phyloP scores from a whole-genome alignment of 768 basidiomycete genomes.

The Mycena pura region DNA sequence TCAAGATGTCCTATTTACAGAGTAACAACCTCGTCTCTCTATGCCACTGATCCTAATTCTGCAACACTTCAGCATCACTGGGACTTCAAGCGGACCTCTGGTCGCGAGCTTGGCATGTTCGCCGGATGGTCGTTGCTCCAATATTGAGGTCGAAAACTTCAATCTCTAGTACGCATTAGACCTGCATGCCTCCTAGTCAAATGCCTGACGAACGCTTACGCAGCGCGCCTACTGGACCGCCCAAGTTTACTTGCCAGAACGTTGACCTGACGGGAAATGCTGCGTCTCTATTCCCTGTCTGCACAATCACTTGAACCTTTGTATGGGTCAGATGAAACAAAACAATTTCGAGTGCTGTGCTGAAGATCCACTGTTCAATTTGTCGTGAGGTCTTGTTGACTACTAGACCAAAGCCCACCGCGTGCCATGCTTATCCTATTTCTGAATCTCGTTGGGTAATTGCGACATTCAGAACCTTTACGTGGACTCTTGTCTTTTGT shows the following conservation, averaged over 20 bases:
- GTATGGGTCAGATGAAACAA: no score
- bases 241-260: constrained; percentile 60
- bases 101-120: constrained; percentile 65
- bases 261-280: constrained; percentile 53
- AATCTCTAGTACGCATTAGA: constrained; percentile 46
- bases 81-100: constrained; percentile 57
- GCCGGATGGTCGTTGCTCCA: constrained; percentile 55
- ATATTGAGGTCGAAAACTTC: constrained; percentile 55
- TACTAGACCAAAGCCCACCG: no score
- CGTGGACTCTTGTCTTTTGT: no score
- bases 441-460: no score
- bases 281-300: constrained; percentile 51
- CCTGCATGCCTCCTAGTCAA: neutral
- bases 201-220: neutral
- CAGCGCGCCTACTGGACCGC: constrained; percentile 47
- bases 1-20: constrained; percentile 62
- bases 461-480: no score
- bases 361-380: no score
- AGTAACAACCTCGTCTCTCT: constrained; percentile 35
- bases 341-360: no score
- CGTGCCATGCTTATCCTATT: no score
- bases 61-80: constrained; percentile 50
- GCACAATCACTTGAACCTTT: constrained; percentile 37
- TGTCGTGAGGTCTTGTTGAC: no score
- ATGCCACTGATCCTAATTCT: constrained; percentile 3